Percentiles rank a stretch among this genome's conserved stretches.
phyloP scores from a whole-genome alignment of 2,329 filamentous ascomycete genomes.

The Diaporthe vaccinii region DNA sequence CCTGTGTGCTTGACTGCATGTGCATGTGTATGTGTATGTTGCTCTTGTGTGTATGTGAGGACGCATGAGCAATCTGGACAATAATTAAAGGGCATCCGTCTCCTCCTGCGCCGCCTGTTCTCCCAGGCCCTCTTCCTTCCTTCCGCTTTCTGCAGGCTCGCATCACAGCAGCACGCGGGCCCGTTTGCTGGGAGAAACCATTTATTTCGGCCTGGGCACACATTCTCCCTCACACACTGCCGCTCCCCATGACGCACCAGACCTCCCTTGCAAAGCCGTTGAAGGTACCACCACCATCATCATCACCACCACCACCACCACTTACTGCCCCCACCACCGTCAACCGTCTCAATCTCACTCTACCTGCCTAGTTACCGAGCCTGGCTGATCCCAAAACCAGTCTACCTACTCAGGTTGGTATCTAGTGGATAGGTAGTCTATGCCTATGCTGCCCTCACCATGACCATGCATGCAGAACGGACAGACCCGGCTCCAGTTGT shows the following conservation, averaged over 20 bases:
- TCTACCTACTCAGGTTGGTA: not conserved
- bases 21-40: not conserved
- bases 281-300: not conserved
- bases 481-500: not conserved
- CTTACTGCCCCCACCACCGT: not conserved
- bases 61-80: conserved; percentile 10
- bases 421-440: not conserved
- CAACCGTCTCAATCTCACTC: not conserved
- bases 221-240: conserved; percentile 8
- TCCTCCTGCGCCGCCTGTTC: not conserved
- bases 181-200: conserved; percentile 22
- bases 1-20: not conserved
- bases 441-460: not conserved
- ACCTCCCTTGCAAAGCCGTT: conserved; percentile 19
- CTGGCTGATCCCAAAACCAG: not conserved
- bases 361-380: no score
- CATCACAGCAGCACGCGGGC: conserved; percentile 7
- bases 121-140: not conserved
- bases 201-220: conserved; percentile 23
- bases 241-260: conserved; percentile 14
- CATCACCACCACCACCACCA: no score
- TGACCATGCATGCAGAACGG: not conserved
- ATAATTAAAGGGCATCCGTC: not conserved
- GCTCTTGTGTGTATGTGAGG: not conserved
- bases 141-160: not conserved